Base-by-base conservation (phyloP, 1,139 yeast genomes). In the Lodderomyces theae region DNA sequence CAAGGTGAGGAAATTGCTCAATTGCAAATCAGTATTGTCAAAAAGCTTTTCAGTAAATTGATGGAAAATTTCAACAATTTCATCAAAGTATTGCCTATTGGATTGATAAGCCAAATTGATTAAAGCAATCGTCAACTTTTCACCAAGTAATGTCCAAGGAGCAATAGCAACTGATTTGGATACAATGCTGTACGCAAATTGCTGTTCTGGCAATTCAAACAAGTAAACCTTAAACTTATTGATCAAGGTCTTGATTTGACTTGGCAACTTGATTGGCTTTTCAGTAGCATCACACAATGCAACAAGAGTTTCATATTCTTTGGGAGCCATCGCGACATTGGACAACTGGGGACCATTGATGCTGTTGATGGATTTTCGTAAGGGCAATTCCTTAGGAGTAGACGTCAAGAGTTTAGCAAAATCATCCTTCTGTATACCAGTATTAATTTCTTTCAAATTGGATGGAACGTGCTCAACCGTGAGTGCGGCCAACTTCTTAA, bases 291-390 rank as follows among this genome's bases (percentile, higher is more conserved):
- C 72, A 41, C 86, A 78, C 21, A 88, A 62, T 0, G 95, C 87
- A 39, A 81, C 54, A 42, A 89, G 63, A 5, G 83, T 79, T 54
- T 89, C 95, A 53, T 81, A 74, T 57, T 88, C 95, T 40, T 75
- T 76, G 26, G 67, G 56, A 2, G 74, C 59, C 39, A 80, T 66
- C 1, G 80, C 76, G 15, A 70, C 68, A 11, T 46, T 46, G 1
- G 68, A 56, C 24, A 60, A 41, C 19, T 40, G 41, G 12, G 41
- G 42, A 18, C 34, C 37, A 26, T 34, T 36, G 16, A n/a, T n/a
- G n/a, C 29, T 36, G 12, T 15, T 22, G 42, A 34, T 16, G 7
- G 35, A 25, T 24, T 28, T 35, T 5, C 41, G 21, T 13, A 16
- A 17, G 3, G 26, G 35, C 5, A 33, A 40, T 9, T 46, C 43